Conservation (phyloP, 129 eudicot species). For the Deinandra increscens region DNA sequence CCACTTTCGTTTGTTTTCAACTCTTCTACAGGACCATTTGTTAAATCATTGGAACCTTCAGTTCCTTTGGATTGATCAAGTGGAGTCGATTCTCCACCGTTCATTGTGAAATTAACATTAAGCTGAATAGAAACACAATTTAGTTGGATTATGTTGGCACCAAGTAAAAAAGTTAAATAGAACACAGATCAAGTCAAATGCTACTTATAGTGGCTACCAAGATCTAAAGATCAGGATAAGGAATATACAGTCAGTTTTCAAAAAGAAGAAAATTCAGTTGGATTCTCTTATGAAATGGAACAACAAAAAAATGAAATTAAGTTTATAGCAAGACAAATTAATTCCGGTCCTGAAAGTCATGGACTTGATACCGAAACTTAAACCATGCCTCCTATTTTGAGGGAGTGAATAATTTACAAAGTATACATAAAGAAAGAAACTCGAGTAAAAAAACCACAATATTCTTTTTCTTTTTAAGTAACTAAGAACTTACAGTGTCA, state of each 20-base stretch:
- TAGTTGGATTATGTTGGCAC: neutral
- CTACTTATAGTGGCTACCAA: neutral
- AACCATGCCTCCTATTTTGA: conserved; percentile 12
- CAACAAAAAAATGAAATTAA: neutral
- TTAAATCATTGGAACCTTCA: conserved; percentile 18
- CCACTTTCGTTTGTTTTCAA: conserved; percentile 14
- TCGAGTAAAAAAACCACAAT: conserved; percentile 9
- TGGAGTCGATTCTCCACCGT: conserved; percentile 17
- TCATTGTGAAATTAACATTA: conserved; percentile 11
- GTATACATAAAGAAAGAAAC: neutral
- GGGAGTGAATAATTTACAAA: conserved; percentile 16
- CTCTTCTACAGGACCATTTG: conserved; percentile 21
- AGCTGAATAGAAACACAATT: conserved; percentile 23
- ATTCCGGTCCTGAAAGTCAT: neutral
- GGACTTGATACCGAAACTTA: neutral
- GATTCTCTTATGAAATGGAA: neutral
- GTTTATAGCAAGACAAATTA: neutral
- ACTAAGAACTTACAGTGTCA: conserved; percentile 40
- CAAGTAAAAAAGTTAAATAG: neutral
- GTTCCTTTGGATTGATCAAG: conserved; percentile 23
- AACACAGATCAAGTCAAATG: neutral
- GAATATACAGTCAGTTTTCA: neutral
- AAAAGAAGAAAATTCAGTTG: neutral
- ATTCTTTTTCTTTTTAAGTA: conserved; percentile 10
- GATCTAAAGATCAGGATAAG: neutral